Evolutionary conservation across 164 flowering plant genomes (phyloP).

Genomic region (Protea cynaroides): DNA sequence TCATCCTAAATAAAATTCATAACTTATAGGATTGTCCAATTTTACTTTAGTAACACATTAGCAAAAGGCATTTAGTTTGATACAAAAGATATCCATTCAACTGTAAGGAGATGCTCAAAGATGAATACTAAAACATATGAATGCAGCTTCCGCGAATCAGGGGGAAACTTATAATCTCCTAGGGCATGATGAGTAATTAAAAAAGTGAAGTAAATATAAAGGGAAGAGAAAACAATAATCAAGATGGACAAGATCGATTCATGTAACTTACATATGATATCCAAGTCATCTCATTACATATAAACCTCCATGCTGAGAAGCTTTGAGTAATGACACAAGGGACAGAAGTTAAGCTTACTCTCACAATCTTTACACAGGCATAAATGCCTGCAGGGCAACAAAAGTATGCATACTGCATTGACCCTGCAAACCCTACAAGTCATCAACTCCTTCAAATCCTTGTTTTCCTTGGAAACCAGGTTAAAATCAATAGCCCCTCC

Average conservation of each 20-base stretch:
- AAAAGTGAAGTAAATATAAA: background rate
- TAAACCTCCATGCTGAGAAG: conserved; percentile 65
- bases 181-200: background rate
- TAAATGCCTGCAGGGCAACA: conserved; percentile 89
- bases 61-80: no score
- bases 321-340: conserved; percentile 70
- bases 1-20: no score
- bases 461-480: conserved; percentile 43
- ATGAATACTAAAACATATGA: background rate
- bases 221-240: background rate
- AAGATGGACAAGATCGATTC: conserved; percentile 7
- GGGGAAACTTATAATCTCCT: background rate
- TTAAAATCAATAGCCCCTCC: conserved; percentile 54
- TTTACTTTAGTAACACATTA: no score
- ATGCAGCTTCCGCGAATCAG: background rate
- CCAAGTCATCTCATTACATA: conserved; percentile 35
- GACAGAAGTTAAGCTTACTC: conserved; percentile 66
- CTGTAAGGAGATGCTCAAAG: no score
- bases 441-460: conserved; percentile 45
- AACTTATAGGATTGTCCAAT: no score
- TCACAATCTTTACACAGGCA: conserved; percentile 88
- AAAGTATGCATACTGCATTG: conserved; percentile 69
- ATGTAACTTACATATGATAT: conserved; percentile 14
- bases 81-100: no score
- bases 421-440: conserved; percentile 71